These are phyloP conservation scores for Colletotrichum eremochloae DNA, from an alignment of 2,329 filamentous ascomycete species.

Conservation along the genomic window DNA sequence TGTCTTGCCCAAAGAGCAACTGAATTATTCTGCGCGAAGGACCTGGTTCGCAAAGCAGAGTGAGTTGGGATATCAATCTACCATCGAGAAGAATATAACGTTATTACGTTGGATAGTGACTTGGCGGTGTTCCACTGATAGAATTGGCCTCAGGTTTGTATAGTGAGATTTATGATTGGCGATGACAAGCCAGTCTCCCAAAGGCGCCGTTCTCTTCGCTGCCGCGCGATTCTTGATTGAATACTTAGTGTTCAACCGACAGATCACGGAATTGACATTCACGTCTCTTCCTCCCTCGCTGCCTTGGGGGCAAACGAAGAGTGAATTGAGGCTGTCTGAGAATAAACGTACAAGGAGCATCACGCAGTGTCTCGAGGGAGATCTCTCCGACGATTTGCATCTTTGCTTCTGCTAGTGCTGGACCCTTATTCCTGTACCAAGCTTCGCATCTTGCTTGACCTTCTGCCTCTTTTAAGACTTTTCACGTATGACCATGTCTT, in stretches of 20 bases:
- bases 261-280: background rate
- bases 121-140: background rate
- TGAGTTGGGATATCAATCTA: background rate
- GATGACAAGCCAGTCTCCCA: background rate
- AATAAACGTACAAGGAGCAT: background rate
- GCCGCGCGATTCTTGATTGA: background rate
- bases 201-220: background rate
- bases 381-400: background rate
- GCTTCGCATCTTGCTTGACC: no score
- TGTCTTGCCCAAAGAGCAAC: background rate
- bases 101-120: background rate
- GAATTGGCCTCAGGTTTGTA: background rate
- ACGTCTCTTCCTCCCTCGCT: background rate
- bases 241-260: background rate
- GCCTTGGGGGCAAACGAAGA: background rate
- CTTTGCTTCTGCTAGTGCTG: background rate
- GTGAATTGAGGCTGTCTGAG: background rate
- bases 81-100: background rate
- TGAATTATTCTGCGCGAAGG: fast-evolving
- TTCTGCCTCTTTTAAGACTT: no score
- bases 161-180: fast-evolving
- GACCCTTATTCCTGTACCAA: background rate
- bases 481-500: background rate
- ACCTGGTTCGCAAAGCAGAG: background rate
- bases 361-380: background rate